phyloP scores from a whole-genome alignment of 2,329 filamentous ascomycete genomes.

The Sarocladiaceae sp. region DNA sequence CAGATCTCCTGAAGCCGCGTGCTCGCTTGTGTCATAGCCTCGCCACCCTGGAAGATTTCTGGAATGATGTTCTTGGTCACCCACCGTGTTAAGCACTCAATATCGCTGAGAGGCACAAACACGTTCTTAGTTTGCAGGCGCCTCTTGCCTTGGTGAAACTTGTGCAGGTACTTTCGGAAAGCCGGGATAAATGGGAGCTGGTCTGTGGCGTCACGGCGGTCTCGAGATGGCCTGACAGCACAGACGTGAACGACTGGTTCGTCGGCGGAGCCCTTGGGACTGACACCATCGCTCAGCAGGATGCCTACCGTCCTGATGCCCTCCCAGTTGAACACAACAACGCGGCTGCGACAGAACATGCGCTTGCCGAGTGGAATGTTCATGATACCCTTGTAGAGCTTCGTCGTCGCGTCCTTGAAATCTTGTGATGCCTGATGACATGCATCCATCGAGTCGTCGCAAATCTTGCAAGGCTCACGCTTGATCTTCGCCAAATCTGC shows the following conservation, averaged over 20 bases:
- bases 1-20: conserved; percentile 66
- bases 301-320: conserved; percentile 80
- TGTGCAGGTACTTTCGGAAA: conserved; percentile 64
- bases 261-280: conserved; percentile 49
- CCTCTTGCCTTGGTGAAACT: conserved; percentile 60
- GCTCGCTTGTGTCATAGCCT: conserved; percentile 51
- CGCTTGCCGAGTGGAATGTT: conserved; percentile 78
- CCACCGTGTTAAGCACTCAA: conserved; percentile 81
- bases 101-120: conserved; percentile 68
- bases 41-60: conserved; percentile 52
- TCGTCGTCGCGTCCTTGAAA: conserved; percentile 72
- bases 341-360: conserved; percentile 69
- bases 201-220: conserved; percentile 74
- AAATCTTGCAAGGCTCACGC: conserved; percentile 75
- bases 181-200: conserved; percentile 75
- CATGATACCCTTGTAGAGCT: conserved; percentile 73
- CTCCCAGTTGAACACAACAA: conserved; percentile 80
- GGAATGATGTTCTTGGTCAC: conserved; percentile 55
- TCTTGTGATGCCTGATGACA: conserved; percentile 81
- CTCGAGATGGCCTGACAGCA: conserved; percentile 66
- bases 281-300: conserved; percentile 70
- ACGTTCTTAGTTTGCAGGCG: conserved; percentile 65
- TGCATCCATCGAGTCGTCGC: conserved; percentile 72
- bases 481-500: conserved; percentile 89
- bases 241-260: conserved; percentile 72